Evolutionary conservation across 345 rosid genomes (phyloP).

Genomic region (Boechera stricta): DNA sequence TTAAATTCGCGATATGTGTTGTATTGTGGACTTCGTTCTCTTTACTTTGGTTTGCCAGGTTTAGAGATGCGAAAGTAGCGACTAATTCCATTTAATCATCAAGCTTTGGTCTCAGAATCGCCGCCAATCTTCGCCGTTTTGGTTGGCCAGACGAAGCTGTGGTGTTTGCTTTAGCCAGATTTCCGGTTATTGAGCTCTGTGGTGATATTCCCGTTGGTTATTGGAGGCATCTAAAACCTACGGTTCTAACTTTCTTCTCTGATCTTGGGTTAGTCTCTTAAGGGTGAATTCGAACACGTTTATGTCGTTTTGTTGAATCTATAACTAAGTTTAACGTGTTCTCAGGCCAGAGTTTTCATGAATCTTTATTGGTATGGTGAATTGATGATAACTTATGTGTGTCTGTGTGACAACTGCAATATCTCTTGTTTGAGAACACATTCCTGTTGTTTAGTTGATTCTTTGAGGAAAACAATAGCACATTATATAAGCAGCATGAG

Average conservation of each 20-base stretch:
- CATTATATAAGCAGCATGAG: neutral
- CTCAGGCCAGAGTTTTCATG: too few relatives aligned
- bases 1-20: constrained; percentile 60
- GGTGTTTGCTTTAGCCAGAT: constrained; percentile 89
- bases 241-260: constrained; percentile 58
- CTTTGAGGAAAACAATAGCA: too few relatives aligned
- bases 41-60: constrained; percentile 67
- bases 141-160: constrained; percentile 91
- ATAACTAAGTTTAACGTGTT: too few relatives aligned
- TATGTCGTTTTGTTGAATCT: neutral
- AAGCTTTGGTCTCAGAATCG: constrained; percentile 74
- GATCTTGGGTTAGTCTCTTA: constrained; percentile 71
- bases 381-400: too few relatives aligned
- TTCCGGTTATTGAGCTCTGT: constrained; percentile 90
- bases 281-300: neutral
- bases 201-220: constrained; percentile 97
- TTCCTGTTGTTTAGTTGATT: too few relatives aligned
- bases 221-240: constrained; percentile 90
- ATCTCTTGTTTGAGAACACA: too few relatives aligned
- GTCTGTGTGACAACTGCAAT: too few relatives aligned
- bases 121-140: constrained; percentile 60
- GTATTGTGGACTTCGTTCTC: constrained; percentile 77
- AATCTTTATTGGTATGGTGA: too few relatives aligned
- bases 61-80: constrained; percentile 84
- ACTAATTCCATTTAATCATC: constrained; percentile 81